A percentile compares a stretch with the other conserved stretches of the same genome.
Evolutionary conservation across 768 basidiomycete genomes (phyloP).

Genomic region (Lactifluus rugatus): DNA sequence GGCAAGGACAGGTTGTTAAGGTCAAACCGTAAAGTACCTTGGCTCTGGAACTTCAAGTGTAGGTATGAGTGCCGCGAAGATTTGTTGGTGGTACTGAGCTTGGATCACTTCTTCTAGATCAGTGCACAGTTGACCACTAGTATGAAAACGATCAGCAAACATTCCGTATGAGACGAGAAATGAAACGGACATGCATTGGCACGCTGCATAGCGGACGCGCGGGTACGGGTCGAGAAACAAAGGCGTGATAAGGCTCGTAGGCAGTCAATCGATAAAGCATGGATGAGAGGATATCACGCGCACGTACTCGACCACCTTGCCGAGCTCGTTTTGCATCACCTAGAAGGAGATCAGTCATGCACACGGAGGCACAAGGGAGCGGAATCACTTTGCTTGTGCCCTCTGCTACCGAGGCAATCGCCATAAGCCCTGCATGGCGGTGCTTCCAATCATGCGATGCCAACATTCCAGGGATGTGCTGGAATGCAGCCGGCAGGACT

Average conservation of each 20-base stretch:
- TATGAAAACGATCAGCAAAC: background rate
- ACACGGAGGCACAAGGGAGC: background rate
- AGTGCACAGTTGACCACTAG: conserved; percentile 79
- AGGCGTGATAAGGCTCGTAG: conserved; percentile 55
- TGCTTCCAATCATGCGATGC: conserved; percentile 75
- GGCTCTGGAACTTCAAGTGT: conserved; percentile 69
- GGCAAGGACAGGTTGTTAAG: background rate
- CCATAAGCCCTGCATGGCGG: conserved; percentile 79
- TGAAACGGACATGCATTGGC: conserved; percentile 66
- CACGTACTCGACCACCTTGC: conserved; percentile 70
- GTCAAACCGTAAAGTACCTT: conserved; percentile 34
- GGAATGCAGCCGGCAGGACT: conserved; percentile 72
- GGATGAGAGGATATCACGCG: background rate
- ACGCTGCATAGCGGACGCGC: conserved; percentile 62
- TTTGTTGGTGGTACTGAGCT: conserved; percentile 52
- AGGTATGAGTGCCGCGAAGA: conserved; percentile 62
- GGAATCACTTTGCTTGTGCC: conserved; percentile 58
- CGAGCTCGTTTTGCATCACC: conserved; percentile 75
- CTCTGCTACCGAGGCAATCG: conserved; percentile 77
- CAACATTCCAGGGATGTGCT: conserved; percentile 76
- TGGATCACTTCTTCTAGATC: conserved; percentile 84
- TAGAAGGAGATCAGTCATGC: conserved; percentile 20
- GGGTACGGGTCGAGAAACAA: conserved; percentile 76
- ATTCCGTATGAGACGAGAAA: background rate
- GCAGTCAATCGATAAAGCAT: background rate